phyloP scores from a whole-genome alignment of 768 basidiomycete species.

The Psilocybe cyanescens region DNA sequence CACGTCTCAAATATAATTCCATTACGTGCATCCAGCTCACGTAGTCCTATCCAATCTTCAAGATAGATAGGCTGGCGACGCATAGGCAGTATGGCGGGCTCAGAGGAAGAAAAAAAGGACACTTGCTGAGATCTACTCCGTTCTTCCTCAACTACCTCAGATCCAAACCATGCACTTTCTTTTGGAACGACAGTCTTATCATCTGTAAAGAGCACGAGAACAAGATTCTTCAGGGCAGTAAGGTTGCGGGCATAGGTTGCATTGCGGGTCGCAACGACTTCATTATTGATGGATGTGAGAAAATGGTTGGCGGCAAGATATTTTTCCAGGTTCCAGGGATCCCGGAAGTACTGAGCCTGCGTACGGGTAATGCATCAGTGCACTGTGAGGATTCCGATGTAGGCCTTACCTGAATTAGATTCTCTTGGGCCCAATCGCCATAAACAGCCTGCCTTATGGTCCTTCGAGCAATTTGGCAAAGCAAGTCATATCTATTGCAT shows the following conservation, averaged over 20 bases:
- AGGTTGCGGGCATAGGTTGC: constrained; percentile 63
- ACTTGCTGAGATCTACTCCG: constrained; percentile 2
- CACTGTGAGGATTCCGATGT: not conserved
- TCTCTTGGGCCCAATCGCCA: constrained; percentile 72
- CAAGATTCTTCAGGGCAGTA: constrained; percentile 61
- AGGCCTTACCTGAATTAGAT: constrained; percentile 67
- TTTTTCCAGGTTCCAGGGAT: constrained; percentile 57
- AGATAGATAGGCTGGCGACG: constrained; percentile 69
- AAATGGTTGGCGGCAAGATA: constrained; percentile 71
- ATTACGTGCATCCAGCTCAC: constrained; percentile 68
- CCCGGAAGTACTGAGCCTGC: constrained; percentile 88
- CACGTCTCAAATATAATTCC: constrained; percentile 64
- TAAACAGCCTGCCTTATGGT: constrained; percentile 70
- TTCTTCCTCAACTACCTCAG: constrained; percentile 53
- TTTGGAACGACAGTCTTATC: constrained; percentile 84
- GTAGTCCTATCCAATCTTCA: constrained; percentile 84
- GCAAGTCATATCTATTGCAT: constrained; percentile 66
- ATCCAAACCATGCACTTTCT: constrained; percentile 87
- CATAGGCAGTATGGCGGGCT: constrained; percentile 65
- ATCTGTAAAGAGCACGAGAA: constrained; percentile 73
- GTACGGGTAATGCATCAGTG: not conserved
- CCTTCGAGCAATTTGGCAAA: constrained; percentile 70
- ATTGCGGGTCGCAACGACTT: constrained; percentile 58
- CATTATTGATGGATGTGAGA: constrained; percentile 81
- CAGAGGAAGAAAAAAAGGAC: not conserved